Base-by-base conservation (phyloP, 371 early-diverging fungal species). In the Haplosporangium sp. region DNA sequence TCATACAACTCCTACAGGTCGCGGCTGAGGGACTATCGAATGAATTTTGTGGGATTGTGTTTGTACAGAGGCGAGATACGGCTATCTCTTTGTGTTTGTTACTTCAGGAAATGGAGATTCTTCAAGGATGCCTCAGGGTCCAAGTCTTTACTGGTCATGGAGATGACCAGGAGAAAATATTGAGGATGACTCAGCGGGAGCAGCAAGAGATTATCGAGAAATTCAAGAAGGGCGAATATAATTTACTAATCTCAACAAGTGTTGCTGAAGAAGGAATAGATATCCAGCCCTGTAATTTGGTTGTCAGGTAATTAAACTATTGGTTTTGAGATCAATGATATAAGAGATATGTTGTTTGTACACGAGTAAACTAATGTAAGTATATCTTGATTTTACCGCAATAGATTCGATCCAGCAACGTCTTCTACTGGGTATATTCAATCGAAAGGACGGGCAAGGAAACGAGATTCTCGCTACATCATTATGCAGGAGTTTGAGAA, bases 231-330 rank as follows among this genome's bases (percentile, higher is more conserved):
- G 94, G 94, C 39, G 81, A 84, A 7, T 61, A 91, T 45, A 96
- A 96, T 65, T 74, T 96, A 34, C 77, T 99, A 5, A 90, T 99
- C 42, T 94, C 97, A 9, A 99, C 99, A 9, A 92, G 92, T 82
- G 97, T 99, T 17, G 98, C 96, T 35, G 98, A 98, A 74, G 97
- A 99, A 84, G 99, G 99, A 3, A 84, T 99, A 4, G 99, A 99
- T 84, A 96, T 99, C 63, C 94, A 93, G 66, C 92, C 95, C 0
- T 98, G 99, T 84, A 97, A 95, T 65, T 79, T 97, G 45, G 98
- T 99, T 20, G 89, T 99, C 19, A 86, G 94, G 89, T 94, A 86
- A 59, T 4, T 56, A 4, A 15, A 57, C n/a, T 37, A 35, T 9
- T 34, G 19, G 17, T 8, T 17, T 27, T 40, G 42, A 39, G 34